Base-by-base conservation (phyloP, 1,284 basidiomycete species). In the Polyporus tsugae region DNA sequence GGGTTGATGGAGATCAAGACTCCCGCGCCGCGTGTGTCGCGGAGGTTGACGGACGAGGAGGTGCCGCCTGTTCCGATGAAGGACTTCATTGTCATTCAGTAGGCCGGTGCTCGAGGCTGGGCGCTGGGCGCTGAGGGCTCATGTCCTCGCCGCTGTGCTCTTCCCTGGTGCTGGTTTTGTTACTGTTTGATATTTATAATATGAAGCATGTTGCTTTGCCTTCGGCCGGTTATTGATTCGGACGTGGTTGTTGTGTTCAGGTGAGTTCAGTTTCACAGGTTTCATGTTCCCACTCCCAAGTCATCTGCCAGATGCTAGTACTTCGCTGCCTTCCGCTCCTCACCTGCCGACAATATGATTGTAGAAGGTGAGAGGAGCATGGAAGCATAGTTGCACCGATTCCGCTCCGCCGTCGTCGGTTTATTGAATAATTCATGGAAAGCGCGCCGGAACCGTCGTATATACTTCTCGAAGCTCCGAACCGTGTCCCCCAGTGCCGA, bases 1-100 rank as follows among this genome's bases (percentile, higher is more conserved):
- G 68, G 72, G 64, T 61, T 77, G 68, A 75, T 70, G 70, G 70
- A 75, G 66, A 62, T 72, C 35, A 66, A 62, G 53, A 64, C 57
- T 39, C 66, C 66, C 25, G 62, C 62, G 39, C 66, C 66, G 36
- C 57, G 29, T 6, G 55, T 38, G 9, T 17, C 55, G 7, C 15
- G 4, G 19, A 58, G n/a, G 46, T 6, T n/a, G n/a, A 19, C n/a
- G 55, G 55, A 38, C 35, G 52, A 33, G 52, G 9, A 46, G 6
- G 29, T 33, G 52, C 46, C 46, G 4, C 46, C 46, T 22, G 22
- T 49, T 25, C 46, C 22, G 46, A 49, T 19, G 52, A 53, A 53
- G 29, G 52, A 53, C 29, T 53, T 53, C 6, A 33, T 53, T 17
- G 17, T 33, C 52, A 53, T 53, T 13, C 52, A 53, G 29, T 53